Percentiles rank a stretch among this genome's conserved stretches.
phyloP scores from a whole-genome alignment of 2,329 filamentous ascomycete genomes.

The Colletotrichum spaethianum region DNA sequence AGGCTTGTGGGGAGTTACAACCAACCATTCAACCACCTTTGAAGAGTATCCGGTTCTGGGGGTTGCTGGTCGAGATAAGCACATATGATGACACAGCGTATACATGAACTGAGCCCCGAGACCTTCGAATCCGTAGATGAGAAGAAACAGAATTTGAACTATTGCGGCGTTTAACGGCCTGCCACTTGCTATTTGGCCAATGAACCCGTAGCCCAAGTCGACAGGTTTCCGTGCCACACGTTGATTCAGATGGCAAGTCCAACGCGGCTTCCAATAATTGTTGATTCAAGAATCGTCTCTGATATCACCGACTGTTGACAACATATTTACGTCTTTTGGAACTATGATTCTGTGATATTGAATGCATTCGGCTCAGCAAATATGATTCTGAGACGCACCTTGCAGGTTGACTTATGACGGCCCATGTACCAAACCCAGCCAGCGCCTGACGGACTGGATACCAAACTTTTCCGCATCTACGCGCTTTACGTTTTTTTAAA shows the following conservation, averaged over 20 bases:
- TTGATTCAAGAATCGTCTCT: accelerated
- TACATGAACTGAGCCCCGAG: neutral
- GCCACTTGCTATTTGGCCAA: neutral
- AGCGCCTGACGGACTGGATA: neutral
- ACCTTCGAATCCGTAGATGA: neutral
- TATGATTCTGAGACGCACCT: neutral
- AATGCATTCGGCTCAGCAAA: neutral
- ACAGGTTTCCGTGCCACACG: neutral
- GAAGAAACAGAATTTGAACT: neutral
- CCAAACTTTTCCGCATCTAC: neutral
- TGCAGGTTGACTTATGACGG: neutral
- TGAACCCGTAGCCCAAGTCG: neutral
- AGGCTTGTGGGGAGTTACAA: neutral
- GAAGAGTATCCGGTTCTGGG: neutral
- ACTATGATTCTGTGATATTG: neutral
- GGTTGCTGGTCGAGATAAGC: neutral
- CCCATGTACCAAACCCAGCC: neutral
- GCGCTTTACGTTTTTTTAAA: neutral
- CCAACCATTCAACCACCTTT: neutral
- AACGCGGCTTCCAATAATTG: no score
- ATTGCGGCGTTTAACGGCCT: no score
- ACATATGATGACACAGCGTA: neutral
- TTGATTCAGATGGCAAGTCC: neutral
- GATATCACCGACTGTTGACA: neutral
- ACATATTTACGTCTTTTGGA: neutral